phyloP scores from a whole-genome alignment of 306 rosid genomes.

The Alnus glutinosa region DNA sequence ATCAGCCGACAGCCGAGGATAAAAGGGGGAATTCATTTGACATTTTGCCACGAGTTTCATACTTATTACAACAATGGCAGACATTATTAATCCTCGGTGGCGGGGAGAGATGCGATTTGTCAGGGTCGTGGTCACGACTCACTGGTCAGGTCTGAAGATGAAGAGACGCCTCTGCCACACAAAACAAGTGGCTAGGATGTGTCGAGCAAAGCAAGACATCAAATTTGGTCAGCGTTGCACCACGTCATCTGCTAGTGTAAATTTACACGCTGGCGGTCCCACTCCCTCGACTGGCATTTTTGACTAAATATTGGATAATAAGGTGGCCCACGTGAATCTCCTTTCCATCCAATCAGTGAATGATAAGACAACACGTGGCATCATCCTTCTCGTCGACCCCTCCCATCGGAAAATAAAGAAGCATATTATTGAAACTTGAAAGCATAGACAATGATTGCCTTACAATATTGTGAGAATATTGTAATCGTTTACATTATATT shows the following conservation, averaged over 20 bases:
- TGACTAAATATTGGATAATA: background rate
- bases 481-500: too few relatives aligned
- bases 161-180: conserved; percentile 20
- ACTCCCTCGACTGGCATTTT: background rate
- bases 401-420: background rate
- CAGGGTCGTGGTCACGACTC: background rate
- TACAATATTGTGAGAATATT: too few relatives aligned
- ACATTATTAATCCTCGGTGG: background rate
- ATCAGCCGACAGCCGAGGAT: background rate
- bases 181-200: background rate
- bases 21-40: background rate
- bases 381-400: background rate
- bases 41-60: background rate
- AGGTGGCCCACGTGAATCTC: background rate
- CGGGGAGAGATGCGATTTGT: too few relatives aligned
- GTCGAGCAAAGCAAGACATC: conserved; percentile 1
- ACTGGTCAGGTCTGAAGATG: background rate
- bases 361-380: background rate
- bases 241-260: conserved; percentile 4
- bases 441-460: too few relatives aligned
- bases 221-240: background rate
- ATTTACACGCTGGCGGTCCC: background rate
- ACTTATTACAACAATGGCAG: background rate
- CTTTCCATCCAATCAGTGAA: background rate
- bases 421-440: too few relatives aligned